These are phyloP conservation scores for Heliamphora exappendiculata DNA, from an alignment of 148 eudicot genomes.

Conservation along the genomic window DNA sequence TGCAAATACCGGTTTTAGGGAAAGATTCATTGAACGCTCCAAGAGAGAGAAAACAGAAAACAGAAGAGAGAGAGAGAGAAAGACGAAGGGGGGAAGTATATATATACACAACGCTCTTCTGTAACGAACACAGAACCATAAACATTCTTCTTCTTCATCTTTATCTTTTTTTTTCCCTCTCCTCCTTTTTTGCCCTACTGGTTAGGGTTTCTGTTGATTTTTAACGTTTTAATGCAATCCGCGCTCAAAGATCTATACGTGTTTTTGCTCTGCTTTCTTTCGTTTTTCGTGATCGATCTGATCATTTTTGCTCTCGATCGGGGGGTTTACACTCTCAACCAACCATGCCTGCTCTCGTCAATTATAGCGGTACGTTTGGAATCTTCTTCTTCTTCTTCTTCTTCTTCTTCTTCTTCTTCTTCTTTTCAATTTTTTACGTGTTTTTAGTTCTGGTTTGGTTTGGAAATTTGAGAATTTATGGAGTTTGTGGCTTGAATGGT, in stretches of 20 bases:
- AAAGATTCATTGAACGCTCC: slow-evolving; percentile 34
- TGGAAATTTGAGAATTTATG: neutral
- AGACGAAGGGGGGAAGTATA: neutral
- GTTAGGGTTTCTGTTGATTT: slow-evolving; percentile 15
- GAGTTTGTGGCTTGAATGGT: neutral
- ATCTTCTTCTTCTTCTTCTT: neutral
- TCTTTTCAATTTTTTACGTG: neutral
- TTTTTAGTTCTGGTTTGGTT: neutral
- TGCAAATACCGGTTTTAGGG: slow-evolving; percentile 27
- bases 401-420: neutral
- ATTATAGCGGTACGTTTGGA: slow-evolving; percentile 61
- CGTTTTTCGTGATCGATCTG: slow-evolving; percentile 28
- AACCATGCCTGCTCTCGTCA: slow-evolving; percentile 69
- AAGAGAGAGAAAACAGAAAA: neutral
- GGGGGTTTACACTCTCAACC: slow-evolving; percentile 13
- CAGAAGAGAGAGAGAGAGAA: neutral
- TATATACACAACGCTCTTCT: neutral
- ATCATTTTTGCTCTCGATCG: slow-evolving; percentile 21
- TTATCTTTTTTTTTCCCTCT: slow-evolving; percentile 6
- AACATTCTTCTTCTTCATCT: neutral
- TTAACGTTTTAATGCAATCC: slow-evolving; percentile 18
- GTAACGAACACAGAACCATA: neutral
- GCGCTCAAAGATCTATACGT: slow-evolving; percentile 7
- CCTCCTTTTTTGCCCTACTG: slow-evolving; percentile 19
- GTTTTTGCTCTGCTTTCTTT: slow-evolving; percentile 11